Conservation (phyloP, 768 basidiomycete genomes). For the Lyophyllum atratum region DNA sequence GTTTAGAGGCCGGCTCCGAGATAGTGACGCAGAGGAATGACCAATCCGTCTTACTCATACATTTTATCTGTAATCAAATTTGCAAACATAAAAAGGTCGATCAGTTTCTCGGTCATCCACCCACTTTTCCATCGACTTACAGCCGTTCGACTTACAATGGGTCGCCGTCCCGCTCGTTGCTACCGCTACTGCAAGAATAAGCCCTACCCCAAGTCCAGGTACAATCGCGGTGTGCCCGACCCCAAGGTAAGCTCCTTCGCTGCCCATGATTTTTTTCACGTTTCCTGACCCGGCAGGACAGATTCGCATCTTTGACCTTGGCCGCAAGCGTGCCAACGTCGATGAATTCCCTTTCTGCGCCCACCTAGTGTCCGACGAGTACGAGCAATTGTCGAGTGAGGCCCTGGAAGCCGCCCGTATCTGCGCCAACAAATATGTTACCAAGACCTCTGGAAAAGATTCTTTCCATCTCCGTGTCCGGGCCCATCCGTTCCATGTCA, state of each 20-base stretch:
- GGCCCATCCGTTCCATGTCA: slow-evolving; percentile 97
- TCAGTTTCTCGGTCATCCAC: too few species aligned
- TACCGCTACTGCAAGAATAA: slow-evolving; percentile 99
- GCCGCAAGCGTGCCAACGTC: slow-evolving; percentile 93
- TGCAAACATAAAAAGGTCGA: too few species aligned
- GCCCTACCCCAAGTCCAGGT: slow-evolving; percentile 93
- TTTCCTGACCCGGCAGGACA: slow-evolving; percentile 27
- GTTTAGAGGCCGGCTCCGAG: too few species aligned
- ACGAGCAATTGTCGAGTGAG: slow-evolving; percentile 94
- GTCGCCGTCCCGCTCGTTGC: slow-evolving; percentile 97
- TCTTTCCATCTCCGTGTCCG: slow-evolving; percentile 98
- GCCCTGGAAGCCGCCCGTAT: slow-evolving; percentile 99
- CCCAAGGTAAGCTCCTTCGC: slow-evolving; percentile 62
- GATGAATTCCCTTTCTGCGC: slow-evolving; percentile 98
- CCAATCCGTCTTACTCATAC: too few species aligned
- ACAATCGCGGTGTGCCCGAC: slow-evolving; percentile 99
- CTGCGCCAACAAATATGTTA: slow-evolving; percentile 99
- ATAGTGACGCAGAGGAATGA: too few species aligned
- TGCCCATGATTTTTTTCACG: neutral
- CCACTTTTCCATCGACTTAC: too few species aligned
- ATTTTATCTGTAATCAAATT: too few species aligned
- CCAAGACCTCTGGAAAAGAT: slow-evolving; percentile 97
- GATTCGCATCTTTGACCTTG: slow-evolving; percentile 97
- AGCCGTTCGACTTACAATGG: too few species aligned
- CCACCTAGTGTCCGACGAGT: slow-evolving; percentile 97